Conservation (phyloP, 495 filamentous ascomycete species). For the Aspergillus egyptiacus region DNA sequence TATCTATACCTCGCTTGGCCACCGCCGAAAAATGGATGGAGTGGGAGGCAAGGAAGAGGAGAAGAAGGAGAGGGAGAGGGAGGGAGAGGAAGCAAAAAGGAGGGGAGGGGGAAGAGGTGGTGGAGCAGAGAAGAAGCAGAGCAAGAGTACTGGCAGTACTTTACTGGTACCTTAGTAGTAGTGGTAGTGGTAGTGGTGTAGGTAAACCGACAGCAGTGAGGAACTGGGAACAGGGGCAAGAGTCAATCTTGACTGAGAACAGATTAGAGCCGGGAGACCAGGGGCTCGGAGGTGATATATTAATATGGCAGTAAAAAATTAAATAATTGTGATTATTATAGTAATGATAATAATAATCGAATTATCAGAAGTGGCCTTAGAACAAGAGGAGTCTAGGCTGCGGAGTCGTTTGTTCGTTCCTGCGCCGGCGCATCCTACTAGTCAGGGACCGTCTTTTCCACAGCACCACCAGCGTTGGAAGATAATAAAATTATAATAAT, state of each 20-base stretch:
- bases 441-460: slow-evolving; percentile 13
- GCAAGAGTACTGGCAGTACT: too few relatives aligned
- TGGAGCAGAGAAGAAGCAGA: neutral
- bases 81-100: slow-evolving; percentile 11
- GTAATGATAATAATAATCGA: slow-evolving; percentile 2
- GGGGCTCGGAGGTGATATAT: slow-evolving; percentile 15
- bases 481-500: neutral
- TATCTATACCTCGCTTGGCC: slow-evolving; percentile 5
- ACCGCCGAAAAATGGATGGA: slow-evolving; percentile 1
- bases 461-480: neutral
- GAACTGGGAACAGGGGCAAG: slow-evolving; percentile 7
- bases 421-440: slow-evolving; percentile 15
- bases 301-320: slow-evolving; percentile 3
- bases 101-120: slow-evolving; percentile 2
- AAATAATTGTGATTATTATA: neutral
- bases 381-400: slow-evolving; percentile 11
- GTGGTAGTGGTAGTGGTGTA: too few relatives aligned
- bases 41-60: slow-evolving; percentile 4
- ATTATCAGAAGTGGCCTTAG: neutral
- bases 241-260: slow-evolving; percentile 22
- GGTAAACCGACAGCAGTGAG: neutral
- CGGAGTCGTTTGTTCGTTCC: slow-evolving; percentile 19
- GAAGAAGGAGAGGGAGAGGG: slow-evolving; percentile 12
- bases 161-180: too few relatives aligned
- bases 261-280: slow-evolving; percentile 10